Evolutionary conservation across 164 flowering plant species (phyloP).

Genomic region (Nymphaea thermarum): DNA sequence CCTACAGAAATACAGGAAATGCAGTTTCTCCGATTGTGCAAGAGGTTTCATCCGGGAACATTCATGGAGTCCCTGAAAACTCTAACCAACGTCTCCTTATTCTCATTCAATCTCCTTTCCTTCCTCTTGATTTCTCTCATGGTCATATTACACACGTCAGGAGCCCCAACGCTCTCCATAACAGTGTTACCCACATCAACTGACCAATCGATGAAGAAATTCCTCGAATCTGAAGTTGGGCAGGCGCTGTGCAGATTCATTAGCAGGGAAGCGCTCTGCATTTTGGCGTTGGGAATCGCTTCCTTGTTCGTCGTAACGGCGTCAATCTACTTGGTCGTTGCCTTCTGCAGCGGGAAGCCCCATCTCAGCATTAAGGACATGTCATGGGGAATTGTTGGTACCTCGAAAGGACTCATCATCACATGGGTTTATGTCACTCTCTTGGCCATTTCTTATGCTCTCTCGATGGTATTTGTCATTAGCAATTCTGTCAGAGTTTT

Average conservation of each 20-base stretch:
- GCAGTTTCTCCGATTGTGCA: too few species aligned
- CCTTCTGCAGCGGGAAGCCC: too few species aligned
- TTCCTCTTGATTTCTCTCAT: neutral
- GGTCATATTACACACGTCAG: neutral
- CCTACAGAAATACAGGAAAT: too few species aligned
- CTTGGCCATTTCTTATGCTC: neutral
- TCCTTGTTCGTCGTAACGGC: neutral
- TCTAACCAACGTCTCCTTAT: neutral
- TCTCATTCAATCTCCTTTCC: neutral
- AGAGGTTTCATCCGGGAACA: neutral
- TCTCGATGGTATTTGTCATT: neutral
- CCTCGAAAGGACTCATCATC: neutral
- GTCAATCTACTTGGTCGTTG: neutral
- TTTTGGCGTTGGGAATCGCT: neutral
- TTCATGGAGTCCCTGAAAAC: neutral
- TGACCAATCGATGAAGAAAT: neutral
- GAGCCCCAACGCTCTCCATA: neutral
- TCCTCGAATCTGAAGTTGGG: neutral
- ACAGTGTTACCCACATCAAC: neutral
- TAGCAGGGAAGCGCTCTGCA: neutral
- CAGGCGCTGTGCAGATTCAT: neutral
- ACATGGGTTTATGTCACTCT: neutral
- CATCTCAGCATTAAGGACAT: neutral
- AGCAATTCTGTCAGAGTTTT: neutral
- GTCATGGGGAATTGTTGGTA: neutral